Evolutionary conservation across 495 filamentous ascomycete species (phyloP).

Genomic region (Neurospora hispaniola): DNA sequence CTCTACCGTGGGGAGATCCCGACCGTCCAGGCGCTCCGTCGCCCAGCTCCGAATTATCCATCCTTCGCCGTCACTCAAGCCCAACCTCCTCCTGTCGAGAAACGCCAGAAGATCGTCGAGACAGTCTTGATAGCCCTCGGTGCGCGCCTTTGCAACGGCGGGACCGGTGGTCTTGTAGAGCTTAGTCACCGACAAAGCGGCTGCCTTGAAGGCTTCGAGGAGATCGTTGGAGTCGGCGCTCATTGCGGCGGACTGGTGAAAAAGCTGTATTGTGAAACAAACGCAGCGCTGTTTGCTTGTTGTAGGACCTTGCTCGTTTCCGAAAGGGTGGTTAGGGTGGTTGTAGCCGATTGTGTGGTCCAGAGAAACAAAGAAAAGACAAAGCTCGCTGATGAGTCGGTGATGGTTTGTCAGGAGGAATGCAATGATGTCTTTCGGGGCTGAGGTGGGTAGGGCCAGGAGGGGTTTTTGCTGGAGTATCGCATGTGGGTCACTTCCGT

Average conservation of each 20-base stretch:
- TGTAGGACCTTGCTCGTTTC: background rate
- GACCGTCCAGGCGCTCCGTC: constrained; percentile 61
- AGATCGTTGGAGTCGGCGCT: constrained; percentile 59
- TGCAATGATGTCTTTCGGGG: background rate
- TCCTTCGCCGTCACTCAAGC: constrained; percentile 67
- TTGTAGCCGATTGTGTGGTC: background rate
- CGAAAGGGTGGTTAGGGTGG: background rate
- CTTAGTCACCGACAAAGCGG: constrained; percentile 89
- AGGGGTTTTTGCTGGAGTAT: background rate
- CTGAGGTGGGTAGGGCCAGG: background rate
- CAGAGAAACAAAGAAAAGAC: background rate
- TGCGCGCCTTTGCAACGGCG: constrained; percentile 60
- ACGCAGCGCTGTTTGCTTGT: background rate
- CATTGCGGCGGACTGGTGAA: constrained; percentile 8
- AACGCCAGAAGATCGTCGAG: constrained; percentile 81
- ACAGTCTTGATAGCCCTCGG: constrained; percentile 85
- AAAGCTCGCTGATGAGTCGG: background rate
- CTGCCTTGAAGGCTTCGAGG: constrained; percentile 79
- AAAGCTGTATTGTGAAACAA: background rate
- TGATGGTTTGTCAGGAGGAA: background rate
- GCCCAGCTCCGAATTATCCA: constrained; percentile 78
- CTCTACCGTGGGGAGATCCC: constrained; percentile 41
- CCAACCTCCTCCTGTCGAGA: constrained; percentile 69
- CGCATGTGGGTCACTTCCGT: background rate
- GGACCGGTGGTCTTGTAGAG: constrained; percentile 84